Evolutionary conservation across 2,329 filamentous ascomycete genomes (phyloP), one percentile per base, ranked within the genome.

Genomic region (Phyllosticta ampelicida): DNA sequence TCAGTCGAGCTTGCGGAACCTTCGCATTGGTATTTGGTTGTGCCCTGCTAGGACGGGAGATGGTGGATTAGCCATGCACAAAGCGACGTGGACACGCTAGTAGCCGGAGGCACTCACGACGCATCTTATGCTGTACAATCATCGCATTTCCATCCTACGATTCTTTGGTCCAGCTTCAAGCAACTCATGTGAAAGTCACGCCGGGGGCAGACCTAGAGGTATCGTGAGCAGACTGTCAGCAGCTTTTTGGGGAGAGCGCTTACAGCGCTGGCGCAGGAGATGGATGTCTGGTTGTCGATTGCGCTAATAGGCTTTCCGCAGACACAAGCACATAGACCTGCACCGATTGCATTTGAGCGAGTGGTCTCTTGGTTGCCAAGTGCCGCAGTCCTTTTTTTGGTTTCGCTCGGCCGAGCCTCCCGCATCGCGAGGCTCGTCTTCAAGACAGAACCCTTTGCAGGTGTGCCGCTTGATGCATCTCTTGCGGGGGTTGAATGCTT

Each of bases 251-350:
- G n/a, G n/a, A n/a, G n/a, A n/a, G n/a, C n/a, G n/a, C 61, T 60
- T 58, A 61, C 61, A n/a, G 54, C 54, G 20, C 55, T 61, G 8
- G 60, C 60, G 36, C 61, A 62, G 44, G 48, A 55, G 18, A 62
- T 61, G n/a, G 59, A 36, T 30, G 9, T 28, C 10, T 54, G 3
- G 48, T 54, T 50, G 13, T 59, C 53, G 6, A n/a, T n/a, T 1
- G 36, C 13, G 29, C 57, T 54, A 20, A 59, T 60, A 20, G 49
- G 19, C 13, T 58, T 50, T 13, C 61, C 61, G 48, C 61, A 62
- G 10, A 57, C 21, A 36, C 61, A 62, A 16, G 60, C 36, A 21
- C 53, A 54, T 21, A 48, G 2, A 48, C 20, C 53, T 52, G 44
- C 18, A 26, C 19, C 13, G 21, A 36, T 28, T 50, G 36, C 50